phyloP scores from a whole-genome alignment of 2,329 filamentous ascomycete genomes.

The Cercospora brassicicola region DNA sequence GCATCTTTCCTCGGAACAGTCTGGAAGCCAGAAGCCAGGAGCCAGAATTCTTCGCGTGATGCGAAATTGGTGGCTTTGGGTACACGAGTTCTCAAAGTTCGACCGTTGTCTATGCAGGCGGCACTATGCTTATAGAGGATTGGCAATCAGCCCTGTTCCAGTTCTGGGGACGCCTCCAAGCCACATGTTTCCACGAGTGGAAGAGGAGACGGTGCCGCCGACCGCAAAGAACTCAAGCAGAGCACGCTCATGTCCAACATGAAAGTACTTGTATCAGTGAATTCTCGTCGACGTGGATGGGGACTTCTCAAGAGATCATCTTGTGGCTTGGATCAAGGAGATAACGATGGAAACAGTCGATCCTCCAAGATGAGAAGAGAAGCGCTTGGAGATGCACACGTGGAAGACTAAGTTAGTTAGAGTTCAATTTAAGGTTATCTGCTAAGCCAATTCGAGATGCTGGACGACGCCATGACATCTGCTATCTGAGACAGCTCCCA shows the following conservation, averaged over 20 bases:
- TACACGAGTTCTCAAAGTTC: neutral
- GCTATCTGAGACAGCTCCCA: neutral
- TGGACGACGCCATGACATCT: neutral
- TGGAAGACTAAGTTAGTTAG: neutral
- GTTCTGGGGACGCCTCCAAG: neutral
- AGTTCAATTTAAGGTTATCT: neutral
- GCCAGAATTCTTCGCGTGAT: neutral
- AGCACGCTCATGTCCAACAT: neutral
- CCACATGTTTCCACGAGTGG: neutral
- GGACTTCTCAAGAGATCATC: neutral
- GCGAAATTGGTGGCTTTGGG: neutral
- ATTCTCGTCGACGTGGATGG: neutral
- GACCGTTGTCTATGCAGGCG: neutral
- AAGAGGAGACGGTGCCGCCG: neutral
- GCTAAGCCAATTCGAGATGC: neutral
- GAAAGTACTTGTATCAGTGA: neutral
- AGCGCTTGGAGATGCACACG: neutral
- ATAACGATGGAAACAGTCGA: neutral
- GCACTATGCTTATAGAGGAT: neutral
- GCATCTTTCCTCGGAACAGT: neutral
- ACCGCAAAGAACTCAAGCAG: neutral
- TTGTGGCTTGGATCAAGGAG: neutral
- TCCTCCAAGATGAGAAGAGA: neutral
- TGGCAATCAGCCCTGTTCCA: neutral
- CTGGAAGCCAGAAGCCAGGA: neutral